Evolutionary conservation across 2,329 filamentous ascomycete species (phyloP), one percentile per base, ranked within the genome.

Genomic region (Diplodia seriata): DNA sequence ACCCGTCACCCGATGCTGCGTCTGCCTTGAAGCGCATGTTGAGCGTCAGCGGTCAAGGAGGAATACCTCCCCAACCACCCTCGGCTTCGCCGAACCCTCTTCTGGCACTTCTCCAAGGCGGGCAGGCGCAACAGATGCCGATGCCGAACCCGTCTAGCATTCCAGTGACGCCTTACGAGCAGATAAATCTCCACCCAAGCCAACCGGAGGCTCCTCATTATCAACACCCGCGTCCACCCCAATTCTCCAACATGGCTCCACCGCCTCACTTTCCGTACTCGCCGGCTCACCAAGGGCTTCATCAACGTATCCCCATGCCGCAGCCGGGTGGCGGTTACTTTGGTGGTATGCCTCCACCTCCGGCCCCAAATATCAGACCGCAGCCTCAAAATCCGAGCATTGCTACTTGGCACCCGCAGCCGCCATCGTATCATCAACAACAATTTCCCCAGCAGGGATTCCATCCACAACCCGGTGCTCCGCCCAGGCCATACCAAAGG

Each of bases 201-300:
- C 83, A 86, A 73, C 86, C 88, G 15, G 81, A 80, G 50, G 86
- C 85, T 51, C 87, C 88, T 7, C 87, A 89, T 59, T 74, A 81
- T 38, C 80, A 81, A 55, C 84, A 87, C 73, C 83, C 86, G 67
- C 84, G 85, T 62, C 81, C 84, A 50, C 83, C 84, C 18, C 82
- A 84, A 12, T 77, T 83, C 63, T 79, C 79, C 49, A 79, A 77
- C 62, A 80, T 85, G 70, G 81, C 82, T 38, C 81, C 81, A 29
- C 82, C 84, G 8, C 85, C 85, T 9, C 77, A 80, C 4, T 87
- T 86, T 67, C 80, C 80, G 9, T 76, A 81, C 62, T 77, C 82
- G 71, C 79, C 62, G 77, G 79, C 29, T 76, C 77, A 59, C 72
- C 76, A 49, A 75, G 73, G 29, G 69, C 71, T 31, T 69, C 71